Evolutionary conservation across 768 basidiomycete species (phyloP).

Genomic region (Leccinum arenicola): DNA sequence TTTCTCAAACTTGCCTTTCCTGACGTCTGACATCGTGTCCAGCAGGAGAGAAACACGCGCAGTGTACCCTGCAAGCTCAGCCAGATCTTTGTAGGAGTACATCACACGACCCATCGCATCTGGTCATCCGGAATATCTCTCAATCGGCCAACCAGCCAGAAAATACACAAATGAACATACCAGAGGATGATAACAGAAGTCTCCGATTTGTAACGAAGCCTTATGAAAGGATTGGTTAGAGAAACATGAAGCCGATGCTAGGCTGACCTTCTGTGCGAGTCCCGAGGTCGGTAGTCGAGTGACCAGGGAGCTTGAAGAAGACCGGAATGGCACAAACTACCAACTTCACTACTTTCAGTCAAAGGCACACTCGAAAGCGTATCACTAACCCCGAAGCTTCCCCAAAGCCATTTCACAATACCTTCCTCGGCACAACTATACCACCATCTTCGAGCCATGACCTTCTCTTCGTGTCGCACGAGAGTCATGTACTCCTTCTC

Average conservation of each 20-base stretch:
- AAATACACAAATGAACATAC: slow-evolving; percentile 33
- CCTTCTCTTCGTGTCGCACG: slow-evolving; percentile 80
- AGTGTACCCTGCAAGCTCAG: slow-evolving; percentile 95
- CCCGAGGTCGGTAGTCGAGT: slow-evolving; percentile 67
- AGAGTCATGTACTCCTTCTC: slow-evolving; percentile 86
- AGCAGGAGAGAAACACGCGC: slow-evolving; percentile 85
- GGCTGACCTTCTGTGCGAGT: slow-evolving; percentile 79
- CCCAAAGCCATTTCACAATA: slow-evolving; percentile 97
- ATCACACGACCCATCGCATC: slow-evolving; percentile 95
- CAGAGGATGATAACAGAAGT: slow-evolving; percentile 82
- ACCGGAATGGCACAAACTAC: slow-evolving; percentile 91
- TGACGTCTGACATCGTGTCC: slow-evolving; percentile 87
- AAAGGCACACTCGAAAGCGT: neutral
- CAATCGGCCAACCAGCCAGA: neutral
- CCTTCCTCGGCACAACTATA: slow-evolving; percentile 93
- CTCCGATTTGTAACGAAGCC: slow-evolving; percentile 97
- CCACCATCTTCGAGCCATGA: slow-evolving; percentile 80
- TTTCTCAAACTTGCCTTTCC: slow-evolving; percentile 84
- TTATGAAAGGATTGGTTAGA: slow-evolving; percentile 26
- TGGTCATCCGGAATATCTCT: slow-evolving; percentile 21
- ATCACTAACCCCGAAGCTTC: slow-evolving; percentile 80
- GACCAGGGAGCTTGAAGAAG: slow-evolving; percentile 83
- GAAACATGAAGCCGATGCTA: neutral
- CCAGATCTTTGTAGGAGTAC: slow-evolving; percentile 96
- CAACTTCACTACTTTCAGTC: slow-evolving; percentile 43